Evolutionary conservation across 305 asterid genomes (phyloP).

Genomic region (Solanum aculeatissimum): DNA sequence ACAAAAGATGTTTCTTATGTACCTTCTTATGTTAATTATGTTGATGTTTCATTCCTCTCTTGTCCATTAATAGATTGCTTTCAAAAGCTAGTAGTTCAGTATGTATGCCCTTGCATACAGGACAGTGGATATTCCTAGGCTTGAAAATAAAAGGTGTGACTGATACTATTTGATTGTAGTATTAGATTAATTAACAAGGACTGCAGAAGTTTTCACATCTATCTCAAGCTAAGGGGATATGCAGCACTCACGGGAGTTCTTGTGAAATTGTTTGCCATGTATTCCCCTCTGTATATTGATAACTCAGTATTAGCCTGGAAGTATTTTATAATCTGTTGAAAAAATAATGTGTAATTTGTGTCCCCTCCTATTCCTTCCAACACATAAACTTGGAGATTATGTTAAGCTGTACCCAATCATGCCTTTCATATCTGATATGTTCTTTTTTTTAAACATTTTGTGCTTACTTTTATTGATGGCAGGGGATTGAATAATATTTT

Average conservation of each 20-base stretch:
- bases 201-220: background rate
- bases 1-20: background rate
- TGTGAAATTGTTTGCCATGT: background rate
- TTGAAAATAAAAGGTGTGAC: background rate
- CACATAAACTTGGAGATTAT: background rate
- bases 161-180: background rate
- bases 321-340: background rate
- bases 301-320: background rate
- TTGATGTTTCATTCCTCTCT: background rate
- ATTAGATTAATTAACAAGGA: background rate
- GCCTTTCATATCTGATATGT: background rate
- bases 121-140: background rate
- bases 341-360: background rate
- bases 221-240: background rate
- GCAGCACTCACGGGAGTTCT: background rate
- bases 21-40: background rate
- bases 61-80: background rate
- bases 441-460: background rate
- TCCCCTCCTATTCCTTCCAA: background rate
- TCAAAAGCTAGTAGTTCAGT: background rate
- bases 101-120: background rate
- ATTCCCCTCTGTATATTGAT: background rate
- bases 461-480: conserved; percentile 12
- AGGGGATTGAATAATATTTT: conserved; percentile 88
- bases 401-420: background rate